Base-by-base conservation (phyloP, 192 early-diverging fungal genomes). In the Haplosporangium gracile region DNA sequence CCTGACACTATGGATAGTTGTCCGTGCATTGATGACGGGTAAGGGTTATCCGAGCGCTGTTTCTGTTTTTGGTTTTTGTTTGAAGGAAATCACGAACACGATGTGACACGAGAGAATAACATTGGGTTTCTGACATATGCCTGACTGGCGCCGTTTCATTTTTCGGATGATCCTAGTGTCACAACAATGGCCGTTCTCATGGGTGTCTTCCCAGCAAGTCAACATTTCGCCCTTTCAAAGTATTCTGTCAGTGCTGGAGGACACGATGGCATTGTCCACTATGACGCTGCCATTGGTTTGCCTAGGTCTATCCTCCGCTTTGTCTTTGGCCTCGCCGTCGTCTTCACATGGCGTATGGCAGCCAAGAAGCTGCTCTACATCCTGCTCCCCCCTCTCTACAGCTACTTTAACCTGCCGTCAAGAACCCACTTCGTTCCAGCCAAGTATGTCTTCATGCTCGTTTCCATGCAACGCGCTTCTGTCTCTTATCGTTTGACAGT, bases 1-100 rank as follows among this genome's bases (percentile, higher is more conserved):
- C 95, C 95, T 40, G 91, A 96, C 74, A 93, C 94, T 2, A 89
- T 93, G 71, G 94, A 93, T 45, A 89, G 92, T 55, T 96, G 95
- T 76, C 95, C 95, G 2, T 96, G 95, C 76, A 92, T 94, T 72
- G 94, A 96, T 60, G 95, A 96, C 72, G 90, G 84, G 84, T 86
- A 81, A 79, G 77, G 51, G 13, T n/a, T 47, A 53, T 38, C 49
- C 36, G 15, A 68, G 16, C 9, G 7, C 57, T 22, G 11, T 74
- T 60, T 38, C 45, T 57, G 32, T 22, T 18, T 24, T n/a, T 57
- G 43, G 24, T 63, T 13, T 9, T 65, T 75, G 22, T 11, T n/a
- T 15, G 20, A 75, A 20, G 6, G 11, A 75, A 24, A 32, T 53
- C 6, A 20, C 22, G 3, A 34, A 26, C 34, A 65, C 13, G 26